Evolutionary conservation across 352 stramenopile genomes (phyloP).

Genomic region (Elongisporangium prolatum): DNA sequence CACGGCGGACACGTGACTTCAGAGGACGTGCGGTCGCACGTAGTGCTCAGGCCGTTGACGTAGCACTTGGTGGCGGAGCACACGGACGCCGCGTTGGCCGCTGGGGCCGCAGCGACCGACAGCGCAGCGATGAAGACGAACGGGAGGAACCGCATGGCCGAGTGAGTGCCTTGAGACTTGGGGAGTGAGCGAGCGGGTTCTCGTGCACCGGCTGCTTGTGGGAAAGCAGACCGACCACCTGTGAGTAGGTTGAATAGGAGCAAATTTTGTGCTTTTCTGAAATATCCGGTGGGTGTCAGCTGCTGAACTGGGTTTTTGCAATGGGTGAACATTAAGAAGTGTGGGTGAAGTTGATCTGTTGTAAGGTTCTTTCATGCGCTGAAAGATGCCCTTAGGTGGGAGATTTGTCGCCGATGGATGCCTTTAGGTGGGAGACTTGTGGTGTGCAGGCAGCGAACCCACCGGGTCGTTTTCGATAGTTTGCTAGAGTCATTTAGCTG

Average conservation of each 20-base stretch:
- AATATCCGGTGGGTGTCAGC: not conserved
- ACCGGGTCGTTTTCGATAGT: not conserved
- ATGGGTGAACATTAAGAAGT: no score
- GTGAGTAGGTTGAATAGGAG: not conserved
- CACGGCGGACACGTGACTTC: constrained; percentile 42
- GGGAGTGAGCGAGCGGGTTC: not conserved
- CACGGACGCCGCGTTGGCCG: constrained; percentile 17
- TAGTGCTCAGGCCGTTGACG: constrained; percentile 29
- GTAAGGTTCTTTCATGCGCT: no score
- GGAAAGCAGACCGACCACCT: not conserved
- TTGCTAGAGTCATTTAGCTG: not conserved
- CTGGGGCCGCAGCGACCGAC: constrained; percentile 7
- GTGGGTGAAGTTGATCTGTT: no score
- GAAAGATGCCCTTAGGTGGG: no score
- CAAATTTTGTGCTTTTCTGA: not conserved
- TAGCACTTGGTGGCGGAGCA: constrained; percentile 38
- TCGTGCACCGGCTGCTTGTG: not conserved
- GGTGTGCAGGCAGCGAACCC: not conserved
- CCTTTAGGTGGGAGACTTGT: not conserved
- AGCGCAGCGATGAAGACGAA: constrained; percentile 10
- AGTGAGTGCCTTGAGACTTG: not conserved
- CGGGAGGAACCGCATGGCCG: not conserved
- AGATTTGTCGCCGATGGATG: no score
- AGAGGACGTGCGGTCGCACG: constrained; percentile 27
- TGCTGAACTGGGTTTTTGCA: not conserved